A percentile compares a stretch with the other conserved stretches of the same genome.
Evolutionary conservation across 1,139 yeast genomes (phyloP).

Genomic region (Nakaseomyces bracarensis): DNA sequence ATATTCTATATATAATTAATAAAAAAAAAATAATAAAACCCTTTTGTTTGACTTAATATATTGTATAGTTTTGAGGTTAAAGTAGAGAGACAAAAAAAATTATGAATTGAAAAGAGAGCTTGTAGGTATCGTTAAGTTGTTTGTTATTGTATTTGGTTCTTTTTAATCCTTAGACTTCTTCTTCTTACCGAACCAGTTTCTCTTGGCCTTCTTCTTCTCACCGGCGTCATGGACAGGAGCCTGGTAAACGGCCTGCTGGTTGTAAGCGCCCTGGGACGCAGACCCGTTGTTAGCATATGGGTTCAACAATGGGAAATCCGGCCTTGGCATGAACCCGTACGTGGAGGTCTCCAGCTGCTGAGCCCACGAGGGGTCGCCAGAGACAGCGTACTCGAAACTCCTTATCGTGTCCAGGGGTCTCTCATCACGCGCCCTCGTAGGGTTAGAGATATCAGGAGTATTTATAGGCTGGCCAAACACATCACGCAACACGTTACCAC

Average conservation of each 20-base stretch:
- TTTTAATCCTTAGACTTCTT: conserved; percentile 29
- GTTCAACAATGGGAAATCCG: conserved; percentile 43
- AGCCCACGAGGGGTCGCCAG: conserved; percentile 71
- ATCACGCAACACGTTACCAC: conserved; percentile 43
- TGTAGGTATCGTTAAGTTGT: too few relatives aligned
- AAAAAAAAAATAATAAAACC: too few relatives aligned
- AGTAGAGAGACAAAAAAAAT: too few relatives aligned
- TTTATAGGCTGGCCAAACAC: conserved; percentile 73
- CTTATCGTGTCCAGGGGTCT: conserved; percentile 94
- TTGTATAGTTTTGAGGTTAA: too few relatives aligned
- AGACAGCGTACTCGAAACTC: conserved; percentile 83
- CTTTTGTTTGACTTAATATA: too few relatives aligned
- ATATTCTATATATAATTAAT: too few relatives aligned
- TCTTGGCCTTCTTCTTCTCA: conserved; percentile 49
- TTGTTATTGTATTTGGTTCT: too few relatives aligned
- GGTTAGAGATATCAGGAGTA: conserved; percentile 81
- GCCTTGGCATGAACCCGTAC: conserved; percentile 71
- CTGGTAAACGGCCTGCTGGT: conserved; percentile 55
- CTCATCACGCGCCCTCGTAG: conserved; percentile 86
- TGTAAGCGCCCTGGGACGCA: conserved; percentile 23
- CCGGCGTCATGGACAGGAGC: conserved; percentile 42
- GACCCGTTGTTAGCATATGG: conserved; percentile 50
- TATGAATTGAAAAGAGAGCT: too few relatives aligned
- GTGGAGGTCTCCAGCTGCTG: conserved; percentile 72
- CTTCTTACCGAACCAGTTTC: conserved; percentile 67